Base-by-base conservation (phyloP, 257 asterid genomes). In the Plantago ovata region DNA sequence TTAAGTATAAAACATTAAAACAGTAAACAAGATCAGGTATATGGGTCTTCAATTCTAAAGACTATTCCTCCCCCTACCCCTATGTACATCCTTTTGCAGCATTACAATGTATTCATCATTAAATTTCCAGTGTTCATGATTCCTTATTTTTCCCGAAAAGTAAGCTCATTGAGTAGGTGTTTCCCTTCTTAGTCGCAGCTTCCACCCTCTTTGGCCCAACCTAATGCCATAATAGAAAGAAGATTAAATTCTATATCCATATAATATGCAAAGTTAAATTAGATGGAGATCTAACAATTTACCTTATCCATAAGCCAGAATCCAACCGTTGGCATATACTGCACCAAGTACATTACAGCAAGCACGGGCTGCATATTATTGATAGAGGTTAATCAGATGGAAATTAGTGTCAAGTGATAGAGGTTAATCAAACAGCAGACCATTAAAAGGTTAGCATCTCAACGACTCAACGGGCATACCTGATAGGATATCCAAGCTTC, bases 221-320 rank as follows among this genome's bases (percentile, higher is more conserved):
- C 98, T 91, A 56, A 57, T 72, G 49, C 67, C 69, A 67, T 61
- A 59, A 40, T 58, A 40, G 56, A 64, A 48, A 46, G 6, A 61
- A 53, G 32, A 44, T 15, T 24, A 18, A 56, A 38, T 19, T 58
- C 48, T 13, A 41, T 63, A 55, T 24, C 48, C 14, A 41, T 63
- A 55, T 24, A 51, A 18, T 48, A 56, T 10, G 60, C 57, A 72
- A 58, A 13, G 38, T 33, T 20, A 64, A 36, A 43, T 32, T 20
- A 48, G 16, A 36, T 3, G 54, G 19, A 16, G 36, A 47, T 38
- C 11, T 23, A 19, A 10, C 41, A 53, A 3, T 16, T 33, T 80
- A 92, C 98, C 97, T 77, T 88, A 78, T 92, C 98, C 98, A 92
- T 88, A 70, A 92, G 91, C 98, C 98, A 89, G 73, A 72, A 87